Evolutionary conservation across 148 eudicot species (phyloP).

Genomic region (Fagopyrum homotropicum): DNA sequence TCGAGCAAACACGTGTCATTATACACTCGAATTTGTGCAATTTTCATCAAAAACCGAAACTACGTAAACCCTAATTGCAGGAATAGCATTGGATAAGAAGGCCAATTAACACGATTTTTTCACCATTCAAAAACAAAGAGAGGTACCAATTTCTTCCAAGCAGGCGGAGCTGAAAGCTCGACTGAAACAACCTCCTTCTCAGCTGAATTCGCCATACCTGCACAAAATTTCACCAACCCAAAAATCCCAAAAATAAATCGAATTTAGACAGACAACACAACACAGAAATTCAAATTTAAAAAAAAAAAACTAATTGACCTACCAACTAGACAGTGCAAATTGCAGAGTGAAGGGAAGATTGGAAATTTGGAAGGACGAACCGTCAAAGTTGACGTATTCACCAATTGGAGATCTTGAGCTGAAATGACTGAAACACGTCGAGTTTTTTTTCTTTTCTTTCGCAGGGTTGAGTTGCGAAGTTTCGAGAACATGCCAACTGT

Average conservation of each 20-base stretch:
- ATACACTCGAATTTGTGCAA: background rate
- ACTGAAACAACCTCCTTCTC: conserved; percentile 26
- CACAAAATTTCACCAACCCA: conserved; percentile 6
- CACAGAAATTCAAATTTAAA: background rate
- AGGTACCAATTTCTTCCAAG: conserved; percentile 45
- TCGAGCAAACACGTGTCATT: background rate
- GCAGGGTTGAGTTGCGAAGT: background rate
- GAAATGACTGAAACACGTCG: conserved; percentile 2
- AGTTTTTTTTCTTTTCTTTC: background rate
- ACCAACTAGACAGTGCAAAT: background rate
- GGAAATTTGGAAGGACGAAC: background rate
- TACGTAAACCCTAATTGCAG: background rate
- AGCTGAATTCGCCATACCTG: conserved; percentile 29
- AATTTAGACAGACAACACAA: background rate
- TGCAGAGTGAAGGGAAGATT: background rate
- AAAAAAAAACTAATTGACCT: background rate
- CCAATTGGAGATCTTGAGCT: background rate
- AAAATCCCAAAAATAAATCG: background rate
- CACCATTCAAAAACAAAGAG: conserved; percentile 9
- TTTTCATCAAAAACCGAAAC: background rate
- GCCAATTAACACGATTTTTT: background rate
- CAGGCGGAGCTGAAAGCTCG: conserved; percentile 41
- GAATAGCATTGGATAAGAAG: background rate
- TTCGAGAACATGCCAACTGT: conserved; percentile 13
- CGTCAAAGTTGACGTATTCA: conserved; percentile 3